phyloP scores from a whole-genome alignment of 495 filamentous ascomycete genomes.

The Penicillium soppii region DNA sequence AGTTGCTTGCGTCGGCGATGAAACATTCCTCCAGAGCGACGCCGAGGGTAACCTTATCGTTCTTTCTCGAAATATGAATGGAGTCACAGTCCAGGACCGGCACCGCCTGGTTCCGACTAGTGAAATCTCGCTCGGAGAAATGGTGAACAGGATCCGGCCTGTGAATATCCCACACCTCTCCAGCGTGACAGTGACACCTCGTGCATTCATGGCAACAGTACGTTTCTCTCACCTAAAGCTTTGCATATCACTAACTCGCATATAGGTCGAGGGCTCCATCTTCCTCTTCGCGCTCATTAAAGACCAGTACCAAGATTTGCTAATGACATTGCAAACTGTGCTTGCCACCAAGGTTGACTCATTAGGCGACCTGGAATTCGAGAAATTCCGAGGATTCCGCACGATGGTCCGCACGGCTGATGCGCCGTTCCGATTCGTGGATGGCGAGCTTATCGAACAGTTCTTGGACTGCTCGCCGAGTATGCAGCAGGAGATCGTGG shows the following conservation, averaged over 20 bases:
- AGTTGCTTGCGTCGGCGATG: constrained; percentile 65
- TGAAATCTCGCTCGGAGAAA: constrained; percentile 84
- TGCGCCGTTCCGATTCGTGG: constrained; percentile 83
- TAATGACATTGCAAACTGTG: constrained; percentile 77
- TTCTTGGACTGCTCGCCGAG: constrained; percentile 70
- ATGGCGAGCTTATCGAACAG: constrained; percentile 85
- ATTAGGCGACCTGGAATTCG: constrained; percentile 71
- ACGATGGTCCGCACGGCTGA: constrained; percentile 66
- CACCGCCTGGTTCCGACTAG: constrained; percentile 68
- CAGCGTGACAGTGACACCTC: constrained; percentile 68
- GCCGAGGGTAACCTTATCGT: constrained; percentile 85
- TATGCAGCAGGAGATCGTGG: constrained; percentile 63
- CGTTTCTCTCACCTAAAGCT: constrained; percentile 25
- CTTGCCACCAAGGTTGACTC: constrained; percentile 65
- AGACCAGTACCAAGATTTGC: constrained; percentile 67
- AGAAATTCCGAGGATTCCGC: constrained; percentile 74
- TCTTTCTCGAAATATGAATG: constrained; percentile 65
- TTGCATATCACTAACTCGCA: neutral
- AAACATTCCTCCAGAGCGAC: constrained; percentile 78
- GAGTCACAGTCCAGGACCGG: constrained; percentile 71
- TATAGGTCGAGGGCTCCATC: constrained; percentile 83
- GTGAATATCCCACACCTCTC: constrained; percentile 57
- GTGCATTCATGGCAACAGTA: constrained; percentile 89
- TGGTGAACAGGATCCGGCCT: constrained; percentile 80
- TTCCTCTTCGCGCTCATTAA: constrained; percentile 83